Evolutionary conservation across 1,139 yeast genomes (phyloP).

Genomic region (Zygosaccharomyces sapae): DNA sequence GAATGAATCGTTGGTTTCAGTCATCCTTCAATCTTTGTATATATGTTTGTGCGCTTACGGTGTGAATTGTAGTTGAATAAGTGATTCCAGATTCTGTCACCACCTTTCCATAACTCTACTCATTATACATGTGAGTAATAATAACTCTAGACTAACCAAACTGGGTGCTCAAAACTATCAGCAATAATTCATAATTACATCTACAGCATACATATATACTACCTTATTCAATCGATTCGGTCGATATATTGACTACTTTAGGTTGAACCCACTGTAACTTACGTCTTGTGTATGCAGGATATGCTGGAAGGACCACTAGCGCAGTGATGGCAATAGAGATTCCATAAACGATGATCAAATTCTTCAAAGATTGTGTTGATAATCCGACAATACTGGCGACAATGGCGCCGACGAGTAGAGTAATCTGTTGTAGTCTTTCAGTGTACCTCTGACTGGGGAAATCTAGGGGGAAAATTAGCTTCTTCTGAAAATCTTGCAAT

Average conservation of each 20-base stretch:
- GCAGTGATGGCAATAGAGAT: conserved; percentile 19
- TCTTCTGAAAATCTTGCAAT: conserved; percentile 25
- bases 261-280: conserved; percentile 29
- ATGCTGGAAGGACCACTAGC: conserved; percentile 28
- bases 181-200: background rate
- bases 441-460: conserved; percentile 28
- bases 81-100: conserved; percentile 10
- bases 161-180: background rate
- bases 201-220: background rate
- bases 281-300: conserved; percentile 27
- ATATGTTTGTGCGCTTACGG: background rate
- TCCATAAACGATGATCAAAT: conserved; percentile 19
- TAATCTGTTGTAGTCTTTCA: conserved; percentile 15
- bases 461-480: conserved; percentile 32
- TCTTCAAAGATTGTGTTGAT: conserved; percentile 23
- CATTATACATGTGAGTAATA: conserved; percentile 5
- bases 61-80: background rate
- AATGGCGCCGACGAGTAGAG: conserved; percentile 22
- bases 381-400: conserved; percentile 27
- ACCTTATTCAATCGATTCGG: conserved; percentile 2
- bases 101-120: background rate
- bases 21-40: conserved; percentile 8
- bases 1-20: conserved; percentile 28
- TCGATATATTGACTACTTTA: conserved; percentile 8
- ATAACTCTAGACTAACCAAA: background rate